Percentiles rank a stretch among this genome's conserved stretches.
Conservation (phyloP, 2,329 filamentous ascomycete species). For the Reticulascus tulasneorum region DNA sequence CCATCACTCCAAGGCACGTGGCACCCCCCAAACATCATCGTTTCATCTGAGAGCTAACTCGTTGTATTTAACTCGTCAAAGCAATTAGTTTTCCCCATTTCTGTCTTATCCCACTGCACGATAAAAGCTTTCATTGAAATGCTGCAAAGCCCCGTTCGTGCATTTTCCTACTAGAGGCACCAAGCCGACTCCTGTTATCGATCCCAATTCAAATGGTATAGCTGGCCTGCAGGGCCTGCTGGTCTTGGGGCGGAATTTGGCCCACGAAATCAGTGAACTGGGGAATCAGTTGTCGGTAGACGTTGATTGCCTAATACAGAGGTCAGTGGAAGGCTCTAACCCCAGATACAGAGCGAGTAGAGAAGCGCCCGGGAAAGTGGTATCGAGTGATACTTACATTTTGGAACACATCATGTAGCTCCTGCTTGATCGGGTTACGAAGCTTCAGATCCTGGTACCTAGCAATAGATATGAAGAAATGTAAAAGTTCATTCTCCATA, state of each 20-base stretch:
- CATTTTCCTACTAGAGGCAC: not conserved
- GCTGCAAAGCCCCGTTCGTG: not conserved
- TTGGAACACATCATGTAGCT: conserved; percentile 69
- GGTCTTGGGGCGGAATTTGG: conserved; percentile 46
- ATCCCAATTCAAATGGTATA: conserved; percentile 29
- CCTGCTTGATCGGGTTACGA: conserved; percentile 57
- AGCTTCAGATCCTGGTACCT: conserved; percentile 64
- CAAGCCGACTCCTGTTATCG: no score
- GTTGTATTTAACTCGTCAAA: no score
- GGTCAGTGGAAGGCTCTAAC: conserved; percentile 12
- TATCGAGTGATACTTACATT: conserved; percentile 54
- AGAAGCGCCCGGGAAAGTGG: no score
- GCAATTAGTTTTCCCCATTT: no score
- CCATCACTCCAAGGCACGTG: no score
- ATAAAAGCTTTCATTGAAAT: no score
- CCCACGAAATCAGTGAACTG: conserved; percentile 53
- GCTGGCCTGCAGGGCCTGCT: conserved; percentile 41
- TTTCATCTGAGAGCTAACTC: no score
- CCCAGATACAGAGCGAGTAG: not conserved
- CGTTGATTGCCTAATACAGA: conserved; percentile 42
- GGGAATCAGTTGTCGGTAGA: conserved; percentile 57
- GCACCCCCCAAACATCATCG: no score
- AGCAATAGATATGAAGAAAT: conserved; percentile 82
- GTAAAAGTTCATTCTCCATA: conserved; percentile 79
- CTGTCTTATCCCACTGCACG: no score